phyloP scores from a whole-genome alignment of 1,284 basidiomycete species.

The Apiotrichum domesticum region DNA sequence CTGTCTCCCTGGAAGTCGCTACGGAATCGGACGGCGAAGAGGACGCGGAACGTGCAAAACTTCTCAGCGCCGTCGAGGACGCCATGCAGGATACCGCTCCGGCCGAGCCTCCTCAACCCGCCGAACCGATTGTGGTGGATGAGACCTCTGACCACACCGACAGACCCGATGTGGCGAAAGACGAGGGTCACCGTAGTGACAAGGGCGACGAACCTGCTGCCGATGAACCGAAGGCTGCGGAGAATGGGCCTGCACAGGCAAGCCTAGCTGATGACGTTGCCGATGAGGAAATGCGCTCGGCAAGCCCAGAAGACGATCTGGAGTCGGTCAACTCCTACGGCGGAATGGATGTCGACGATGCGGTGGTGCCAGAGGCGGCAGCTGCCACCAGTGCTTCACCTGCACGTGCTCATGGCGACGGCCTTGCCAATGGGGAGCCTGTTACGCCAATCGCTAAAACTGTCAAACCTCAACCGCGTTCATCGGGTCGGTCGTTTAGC shows the following conservation, averaged over 20 bases:
- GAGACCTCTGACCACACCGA: background rate
- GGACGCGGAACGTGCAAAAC: constrained; percentile 12
- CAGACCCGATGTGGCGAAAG: background rate
- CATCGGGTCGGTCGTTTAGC: background rate
- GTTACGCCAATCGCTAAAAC: background rate
- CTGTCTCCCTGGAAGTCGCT: background rate
- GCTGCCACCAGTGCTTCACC: too few species aligned
- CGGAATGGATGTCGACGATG: constrained; percentile 9
- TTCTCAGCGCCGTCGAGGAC: constrained; percentile 3
- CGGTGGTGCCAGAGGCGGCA: background rate
- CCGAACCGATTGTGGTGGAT: background rate
- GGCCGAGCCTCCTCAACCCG: background rate
- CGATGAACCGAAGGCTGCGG: too few species aligned
- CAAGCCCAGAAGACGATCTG: background rate
- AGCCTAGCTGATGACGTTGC: too few species aligned
- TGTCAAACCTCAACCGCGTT: background rate
- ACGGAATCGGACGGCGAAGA: constrained; percentile 4
- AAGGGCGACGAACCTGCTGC: too few species aligned
- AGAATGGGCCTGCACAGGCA: too few species aligned
- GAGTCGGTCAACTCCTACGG: background rate
- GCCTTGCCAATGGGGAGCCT: background rate
- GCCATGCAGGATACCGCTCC: background rate
- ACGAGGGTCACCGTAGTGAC: too few species aligned
- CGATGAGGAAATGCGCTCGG: too few species aligned
- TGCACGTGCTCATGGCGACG: background rate